A percentile compares a stretch with the other conserved stretches of the same genome.
Conservation (phyloP, 352 stramenopile genomes). For the Phytophthora constricta region DNA sequence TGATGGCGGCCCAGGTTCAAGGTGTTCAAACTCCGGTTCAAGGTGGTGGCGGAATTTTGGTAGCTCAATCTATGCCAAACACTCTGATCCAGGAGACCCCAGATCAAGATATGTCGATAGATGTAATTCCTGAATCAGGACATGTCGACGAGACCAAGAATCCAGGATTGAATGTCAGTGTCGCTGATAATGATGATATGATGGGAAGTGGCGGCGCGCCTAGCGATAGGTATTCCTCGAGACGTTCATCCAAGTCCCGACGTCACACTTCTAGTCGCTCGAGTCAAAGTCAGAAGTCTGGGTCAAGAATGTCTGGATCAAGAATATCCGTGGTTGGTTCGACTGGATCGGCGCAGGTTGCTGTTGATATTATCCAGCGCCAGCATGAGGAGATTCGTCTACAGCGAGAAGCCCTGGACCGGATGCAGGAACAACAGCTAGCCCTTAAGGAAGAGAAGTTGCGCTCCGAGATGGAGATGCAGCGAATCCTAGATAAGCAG, state of each 20-base stretch:
- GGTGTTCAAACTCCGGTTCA: not conserved
- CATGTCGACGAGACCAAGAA: no score
- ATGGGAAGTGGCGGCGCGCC: not conserved
- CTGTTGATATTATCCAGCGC: not conserved
- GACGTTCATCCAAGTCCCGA: not conserved
- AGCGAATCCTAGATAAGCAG: not conserved
- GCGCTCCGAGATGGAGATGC: not conserved
- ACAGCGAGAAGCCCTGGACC: not conserved
- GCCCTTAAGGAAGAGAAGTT: not conserved
- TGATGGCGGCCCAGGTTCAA: no score
- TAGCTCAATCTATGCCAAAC: no score
- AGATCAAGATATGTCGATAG: no score
- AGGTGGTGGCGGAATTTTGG: not conserved
- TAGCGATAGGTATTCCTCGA: not conserved
- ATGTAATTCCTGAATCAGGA: no score
- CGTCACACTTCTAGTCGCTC: not conserved
- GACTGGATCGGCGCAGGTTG: not conserved
- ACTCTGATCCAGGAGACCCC: no score
- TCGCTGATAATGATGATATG: not conserved
- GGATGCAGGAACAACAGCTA: not conserved
- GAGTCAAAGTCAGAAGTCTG: not conserved
- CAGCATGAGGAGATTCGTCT: not conserved
- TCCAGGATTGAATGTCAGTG: no score
- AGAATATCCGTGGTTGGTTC: no score
- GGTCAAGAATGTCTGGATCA: not conserved